Evolutionary conservation across 495 filamentous ascomycete species (phyloP).

Genomic region (Neurospora sp.): DNA sequence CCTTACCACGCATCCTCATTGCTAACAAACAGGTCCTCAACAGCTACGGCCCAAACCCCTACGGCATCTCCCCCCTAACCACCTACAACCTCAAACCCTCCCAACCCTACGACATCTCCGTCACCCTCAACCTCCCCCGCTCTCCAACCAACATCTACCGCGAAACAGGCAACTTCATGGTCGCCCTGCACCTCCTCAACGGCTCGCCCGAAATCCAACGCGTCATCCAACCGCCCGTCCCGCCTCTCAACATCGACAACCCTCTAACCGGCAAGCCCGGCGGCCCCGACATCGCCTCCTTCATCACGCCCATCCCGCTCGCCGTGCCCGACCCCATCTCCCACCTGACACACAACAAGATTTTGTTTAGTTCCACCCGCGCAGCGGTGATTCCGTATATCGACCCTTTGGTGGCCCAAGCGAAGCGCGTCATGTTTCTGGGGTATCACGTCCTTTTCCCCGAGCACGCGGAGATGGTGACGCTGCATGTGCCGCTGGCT

Average conservation of each 20-base stretch:
- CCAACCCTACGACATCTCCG: slow-evolving; percentile 54
- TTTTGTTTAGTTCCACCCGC: slow-evolving; percentile 28
- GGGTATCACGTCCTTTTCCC: slow-evolving; percentile 33
- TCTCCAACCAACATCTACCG: slow-evolving; percentile 46
- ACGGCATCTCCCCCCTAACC: slow-evolving; percentile 38
- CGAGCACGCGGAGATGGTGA: slow-evolving; percentile 33
- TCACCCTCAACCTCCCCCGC: slow-evolving; percentile 50
- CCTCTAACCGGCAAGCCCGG: slow-evolving; percentile 6
- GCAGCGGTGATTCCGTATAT: slow-evolving; percentile 31
- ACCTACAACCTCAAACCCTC: slow-evolving; percentile 33
- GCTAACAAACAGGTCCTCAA: neutral
- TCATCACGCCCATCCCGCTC: slow-evolving; percentile 2
- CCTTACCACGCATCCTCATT: neutral
- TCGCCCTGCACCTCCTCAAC: slow-evolving; percentile 58
- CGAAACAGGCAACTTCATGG: slow-evolving; percentile 78
- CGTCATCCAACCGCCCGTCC: neutral
- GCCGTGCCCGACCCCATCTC: slow-evolving; percentile 3
- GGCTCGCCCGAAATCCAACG: slow-evolving; percentile 10
- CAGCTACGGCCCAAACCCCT: slow-evolving; percentile 40
- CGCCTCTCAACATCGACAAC: slow-evolving; percentile 3
- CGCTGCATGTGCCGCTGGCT: slow-evolving; percentile 52
- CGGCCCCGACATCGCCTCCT: neutral
- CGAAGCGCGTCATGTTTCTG: slow-evolving; percentile 33
- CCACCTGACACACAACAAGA: slow-evolving; percentile 15
- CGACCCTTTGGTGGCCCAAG: slow-evolving; percentile 27